Base-by-base conservation (phyloP, 2,329 filamentous ascomycete genomes). In the Colletotrichum eremochloae region DNA sequence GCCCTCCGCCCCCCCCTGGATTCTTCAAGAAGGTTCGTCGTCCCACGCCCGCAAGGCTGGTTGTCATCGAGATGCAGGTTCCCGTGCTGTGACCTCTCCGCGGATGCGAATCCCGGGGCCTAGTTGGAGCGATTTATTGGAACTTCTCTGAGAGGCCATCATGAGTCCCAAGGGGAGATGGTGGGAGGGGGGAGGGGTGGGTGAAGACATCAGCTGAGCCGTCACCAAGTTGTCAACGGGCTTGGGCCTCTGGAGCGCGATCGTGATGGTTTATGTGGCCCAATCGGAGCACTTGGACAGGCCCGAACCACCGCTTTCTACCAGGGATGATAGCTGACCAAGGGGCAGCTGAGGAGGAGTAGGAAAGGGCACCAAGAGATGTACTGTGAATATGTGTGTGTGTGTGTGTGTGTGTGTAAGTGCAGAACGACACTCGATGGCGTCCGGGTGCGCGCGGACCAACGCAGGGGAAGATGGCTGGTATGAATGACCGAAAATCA, bases 41-140 rank as follows among this genome's bases (percentile, higher is more conserved):
- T 33, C 46, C 12, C 33, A 7, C 29, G n/a, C 24, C 7, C 12
- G 20, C 29, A 5, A 18, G 6, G 20, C n/a, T 29, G 24, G n/a
- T 31, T 11, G 68, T 5, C 50, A 71, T 71, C 68, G 68, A 71
- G 68, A 71, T 68, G 68, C 36, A 20, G 24, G 57, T 2, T 5
- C 18, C 18, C 40, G 42, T 57, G 68, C 57, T 46, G 68, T 48
- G 63, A 61, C 68, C 48, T 11, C 18, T 6, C 18, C 50, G 29
- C 29, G 14, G 24, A 31, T 4, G 20, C 33, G 48, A 14, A 3
- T 42, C 36, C 24, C 20, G 18, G 44, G 36, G 18, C 15, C 48
- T 64, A 52, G n/a, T 44, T 9, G 15, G n/a, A 46, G n/a, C 12
- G n/a, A 52, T 33, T 44, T 52, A 64, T 64, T 64, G 62, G 31